A percentile compares a stretch with the other conserved stretches of the same genome.
Evolutionary conservation across 306 rosid genomes (phyloP).

Genomic region (Prunus campanulata): DNA sequence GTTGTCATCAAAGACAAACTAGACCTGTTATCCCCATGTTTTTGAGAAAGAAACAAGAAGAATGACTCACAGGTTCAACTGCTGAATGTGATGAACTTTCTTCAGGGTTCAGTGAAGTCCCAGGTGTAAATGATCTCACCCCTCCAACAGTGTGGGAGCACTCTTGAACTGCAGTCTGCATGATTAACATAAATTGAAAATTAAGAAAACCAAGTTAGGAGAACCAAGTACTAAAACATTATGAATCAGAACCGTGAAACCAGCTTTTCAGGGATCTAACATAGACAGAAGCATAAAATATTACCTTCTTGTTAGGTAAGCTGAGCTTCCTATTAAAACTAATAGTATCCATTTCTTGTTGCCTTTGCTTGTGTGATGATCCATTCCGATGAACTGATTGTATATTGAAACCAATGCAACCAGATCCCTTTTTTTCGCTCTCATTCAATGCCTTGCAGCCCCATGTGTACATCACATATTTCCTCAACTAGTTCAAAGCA

Average conservation of each 20-base stretch:
- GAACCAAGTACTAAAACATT: not conserved
- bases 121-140: not conserved
- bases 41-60: not conserved
- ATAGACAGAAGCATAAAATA: constrained; percentile 11
- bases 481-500: constrained; percentile 68
- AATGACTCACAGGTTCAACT: constrained; percentile 25
- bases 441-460: constrained; percentile 49
- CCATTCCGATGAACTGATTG: constrained; percentile 41
- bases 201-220: not conserved
- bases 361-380: constrained; percentile 46
- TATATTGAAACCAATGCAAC: constrained; percentile 46
- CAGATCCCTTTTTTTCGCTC: constrained; percentile 26
- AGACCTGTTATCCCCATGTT: not conserved
- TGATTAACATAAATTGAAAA: not conserved
- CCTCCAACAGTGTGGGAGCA: constrained; percentile 2
- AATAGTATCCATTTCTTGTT: constrained; percentile 34
- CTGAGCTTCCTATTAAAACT: constrained; percentile 40
- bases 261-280: not conserved
- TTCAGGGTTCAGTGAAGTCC: not conserved
- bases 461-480: constrained; percentile 84
- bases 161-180: constrained; percentile 27
- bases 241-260: not conserved
- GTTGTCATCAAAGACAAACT: not conserved
- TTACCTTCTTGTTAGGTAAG: constrained; percentile 52
- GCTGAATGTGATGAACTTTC: constrained; percentile 6